Conservation (phyloP, 2,329 filamentous ascomycete species). For the Aspergillus unguis region DNA sequence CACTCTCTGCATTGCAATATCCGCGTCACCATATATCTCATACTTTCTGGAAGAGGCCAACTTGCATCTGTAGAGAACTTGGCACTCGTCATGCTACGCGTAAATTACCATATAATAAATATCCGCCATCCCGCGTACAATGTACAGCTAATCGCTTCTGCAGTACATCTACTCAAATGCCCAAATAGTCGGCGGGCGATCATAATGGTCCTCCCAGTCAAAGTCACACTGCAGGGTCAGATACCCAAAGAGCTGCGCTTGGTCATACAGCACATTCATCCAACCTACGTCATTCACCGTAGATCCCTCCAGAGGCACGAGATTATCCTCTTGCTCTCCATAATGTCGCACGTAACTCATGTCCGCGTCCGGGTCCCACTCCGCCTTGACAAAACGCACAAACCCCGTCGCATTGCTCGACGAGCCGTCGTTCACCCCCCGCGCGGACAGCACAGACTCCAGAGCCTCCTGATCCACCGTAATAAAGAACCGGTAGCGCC, state of each 20-base stretch:
- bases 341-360: not conserved
- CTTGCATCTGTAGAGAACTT: too few species aligned
- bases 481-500: slow-evolving; percentile 18
- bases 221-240: slow-evolving; percentile 1
- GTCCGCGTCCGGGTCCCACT: slow-evolving; percentile 12
- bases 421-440: not conserved
- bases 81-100: too few species aligned
- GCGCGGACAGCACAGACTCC: slow-evolving; percentile 11
- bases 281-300: slow-evolving; percentile 16
- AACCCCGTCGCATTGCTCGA: not conserved
- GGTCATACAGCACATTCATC: slow-evolving; percentile 15
- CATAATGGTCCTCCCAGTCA: slow-evolving; percentile 15
- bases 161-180: not conserved
- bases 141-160: too few species aligned
- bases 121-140: too few species aligned
- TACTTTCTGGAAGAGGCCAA: too few species aligned
- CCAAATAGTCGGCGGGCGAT: not conserved
- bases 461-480: slow-evolving; percentile 17
- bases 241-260: slow-evolving; percentile 3
- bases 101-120: too few species aligned
- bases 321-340: not conserved
- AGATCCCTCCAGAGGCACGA: slow-evolving; percentile 15
- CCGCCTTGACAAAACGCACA: slow-evolving; percentile 14
- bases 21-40: too few species aligned
- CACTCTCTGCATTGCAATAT: too few species aligned